A percentile compares a stretch with the other conserved stretches of the same genome.
These are phyloP conservation scores for Macrophomina pseudophaseolina DNA, from an alignment of 2,329 filamentous ascomycete genomes.

Conservation along the genomic window DNA sequence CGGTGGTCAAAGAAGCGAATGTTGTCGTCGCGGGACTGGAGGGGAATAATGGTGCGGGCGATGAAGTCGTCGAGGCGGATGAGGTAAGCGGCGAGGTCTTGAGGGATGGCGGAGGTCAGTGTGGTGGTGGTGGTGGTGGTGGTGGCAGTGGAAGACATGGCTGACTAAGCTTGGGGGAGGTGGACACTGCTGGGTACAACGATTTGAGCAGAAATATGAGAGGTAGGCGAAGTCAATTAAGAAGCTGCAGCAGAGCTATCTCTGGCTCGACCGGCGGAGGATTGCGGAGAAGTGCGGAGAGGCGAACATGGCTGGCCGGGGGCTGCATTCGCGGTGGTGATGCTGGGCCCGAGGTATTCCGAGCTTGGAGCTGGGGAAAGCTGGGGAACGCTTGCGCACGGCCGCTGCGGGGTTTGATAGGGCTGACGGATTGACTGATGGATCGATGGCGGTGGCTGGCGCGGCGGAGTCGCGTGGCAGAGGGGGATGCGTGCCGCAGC, in stretches of 20 bases:
- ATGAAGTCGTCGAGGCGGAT: slow-evolving; percentile 63
- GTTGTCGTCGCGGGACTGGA: slow-evolving; percentile 63
- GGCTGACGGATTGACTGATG: background rate
- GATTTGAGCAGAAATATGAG: background rate
- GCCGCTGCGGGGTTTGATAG: slow-evolving; percentile 12
- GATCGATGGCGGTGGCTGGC: background rate
- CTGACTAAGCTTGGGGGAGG: background rate
- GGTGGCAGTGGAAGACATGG: background rate
- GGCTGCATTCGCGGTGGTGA: background rate
- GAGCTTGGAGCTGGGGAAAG: background rate
- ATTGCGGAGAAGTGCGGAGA: slow-evolving; percentile 6
- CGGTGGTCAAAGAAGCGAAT: slow-evolving; percentile 70
- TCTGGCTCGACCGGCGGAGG: background rate
- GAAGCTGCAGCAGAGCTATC: background rate
- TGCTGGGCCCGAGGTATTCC: slow-evolving; percentile 20
- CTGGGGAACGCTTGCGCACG: slow-evolving; percentile 10
- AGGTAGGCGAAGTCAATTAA: background rate
- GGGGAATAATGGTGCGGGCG: slow-evolving; percentile 56
- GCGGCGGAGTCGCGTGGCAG: background rate
- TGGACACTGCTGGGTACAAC: background rate
- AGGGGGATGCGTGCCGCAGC: too few species aligned
- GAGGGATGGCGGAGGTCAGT: slow-evolving; percentile 64
- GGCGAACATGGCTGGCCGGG: background rate
- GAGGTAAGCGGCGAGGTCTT: slow-evolving; percentile 56
- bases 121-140: background rate